phyloP scores from a whole-genome alignment of 768 basidiomycete species.

The Leccinellum rugosiceps region DNA sequence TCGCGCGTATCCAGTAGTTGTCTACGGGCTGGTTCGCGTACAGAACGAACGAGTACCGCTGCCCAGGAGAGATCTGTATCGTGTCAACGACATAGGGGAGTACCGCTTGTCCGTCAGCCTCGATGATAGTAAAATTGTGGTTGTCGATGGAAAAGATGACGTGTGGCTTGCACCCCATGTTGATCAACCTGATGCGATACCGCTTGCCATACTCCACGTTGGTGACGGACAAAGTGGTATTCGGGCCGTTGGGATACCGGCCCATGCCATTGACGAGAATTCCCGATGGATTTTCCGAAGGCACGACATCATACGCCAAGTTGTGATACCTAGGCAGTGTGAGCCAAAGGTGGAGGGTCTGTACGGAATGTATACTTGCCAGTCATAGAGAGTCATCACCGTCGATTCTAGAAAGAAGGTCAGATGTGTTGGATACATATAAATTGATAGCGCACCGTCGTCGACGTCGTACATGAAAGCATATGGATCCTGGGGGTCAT shows the following conservation, averaged over 20 bases:
- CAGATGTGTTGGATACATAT: not conserved
- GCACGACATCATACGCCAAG: conserved; percentile 17
- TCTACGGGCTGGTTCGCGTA: conserved; percentile 31
- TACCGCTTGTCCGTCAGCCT: conserved; percentile 42
- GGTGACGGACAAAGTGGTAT: conserved; percentile 33
- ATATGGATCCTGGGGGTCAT: conserved; percentile 37
- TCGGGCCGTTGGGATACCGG: conserved; percentile 33
- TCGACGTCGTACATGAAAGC: conserved; percentile 36
- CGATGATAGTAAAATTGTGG: conserved; percentile 46
- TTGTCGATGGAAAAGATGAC: conserved; percentile 44
- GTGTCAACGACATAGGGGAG: conserved; percentile 37
- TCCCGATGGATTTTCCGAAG: conserved; percentile 16
- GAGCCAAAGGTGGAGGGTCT: not conserved
- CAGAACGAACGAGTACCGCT: conserved; percentile 50
- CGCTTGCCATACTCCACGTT: conserved; percentile 31
- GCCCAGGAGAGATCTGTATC: conserved; percentile 45
- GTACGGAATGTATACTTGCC: conserved; percentile 19
- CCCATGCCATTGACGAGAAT: conserved; percentile 41
- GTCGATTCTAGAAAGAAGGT: conserved; percentile 30
- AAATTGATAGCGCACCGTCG: conserved; percentile 17
- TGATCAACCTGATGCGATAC: conserved; percentile 40
- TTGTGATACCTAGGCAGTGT: conserved; percentile 18
- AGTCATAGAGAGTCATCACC: conserved; percentile 40
- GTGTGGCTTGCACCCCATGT: conserved; percentile 43
- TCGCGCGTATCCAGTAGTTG: conserved; percentile 43